Conservation (phyloP, 73 alveolate species). For the Effrenium voratum region DNA sequence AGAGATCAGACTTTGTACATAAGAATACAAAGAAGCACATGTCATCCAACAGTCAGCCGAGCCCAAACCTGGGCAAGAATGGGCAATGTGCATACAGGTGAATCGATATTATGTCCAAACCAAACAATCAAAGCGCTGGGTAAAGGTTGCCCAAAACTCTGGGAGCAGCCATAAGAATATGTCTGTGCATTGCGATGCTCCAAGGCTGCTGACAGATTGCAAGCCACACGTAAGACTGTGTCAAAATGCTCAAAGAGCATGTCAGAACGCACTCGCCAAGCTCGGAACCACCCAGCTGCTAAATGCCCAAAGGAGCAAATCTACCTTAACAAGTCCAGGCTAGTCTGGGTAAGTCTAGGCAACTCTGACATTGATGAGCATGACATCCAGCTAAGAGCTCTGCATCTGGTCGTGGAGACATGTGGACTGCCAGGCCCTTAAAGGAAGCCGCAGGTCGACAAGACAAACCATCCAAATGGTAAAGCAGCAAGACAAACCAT, state of each 20-base stretch:
- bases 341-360: no score
- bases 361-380: no score
- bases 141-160: not conserved
- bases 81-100: not conserved
- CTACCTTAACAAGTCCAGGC: conserved; percentile 17
- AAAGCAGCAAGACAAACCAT: no score
- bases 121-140: not conserved
- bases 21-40: not conserved
- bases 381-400: no score
- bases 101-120: not conserved
- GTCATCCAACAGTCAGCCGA: not conserved
- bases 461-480: no score
- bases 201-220: not conserved
- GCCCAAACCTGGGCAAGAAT: not conserved
- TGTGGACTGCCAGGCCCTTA: no score
- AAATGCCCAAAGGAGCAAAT: conserved; percentile 26
- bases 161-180: not conserved
- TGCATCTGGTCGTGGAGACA: no score
- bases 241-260: not conserved
- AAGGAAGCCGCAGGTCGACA: no score
- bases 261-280: not conserved
- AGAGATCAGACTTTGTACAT: no score
- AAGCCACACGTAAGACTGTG: not conserved
- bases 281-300: conserved; percentile 20
- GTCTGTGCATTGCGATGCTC: not conserved